A percentile compares a stretch with the other conserved stretches of the same genome.
Conservation (phyloP, 495 filamentous ascomycete genomes). For the Margaritispora aquatica region DNA sequence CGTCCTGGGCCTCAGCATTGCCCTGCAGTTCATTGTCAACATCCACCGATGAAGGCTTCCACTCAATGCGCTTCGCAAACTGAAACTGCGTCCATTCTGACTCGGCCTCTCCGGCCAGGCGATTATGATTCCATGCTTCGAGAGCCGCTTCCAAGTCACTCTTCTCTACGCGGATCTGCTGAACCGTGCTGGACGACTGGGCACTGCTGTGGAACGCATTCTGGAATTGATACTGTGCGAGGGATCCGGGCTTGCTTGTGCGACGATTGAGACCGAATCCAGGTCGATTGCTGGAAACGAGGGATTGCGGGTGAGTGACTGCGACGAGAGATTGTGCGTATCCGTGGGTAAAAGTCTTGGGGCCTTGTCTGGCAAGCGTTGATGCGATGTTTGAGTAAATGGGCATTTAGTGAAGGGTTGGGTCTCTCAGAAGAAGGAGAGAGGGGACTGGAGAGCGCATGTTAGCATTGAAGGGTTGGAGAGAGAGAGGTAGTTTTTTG, state of each 20-base stretch:
- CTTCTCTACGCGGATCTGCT: constrained; percentile 38
- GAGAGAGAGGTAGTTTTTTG: not conserved
- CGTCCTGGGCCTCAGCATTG: constrained; percentile 30
- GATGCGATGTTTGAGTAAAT: constrained; percentile 55
- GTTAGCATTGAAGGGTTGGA: constrained; percentile 19
- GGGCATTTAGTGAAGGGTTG: constrained; percentile 49
- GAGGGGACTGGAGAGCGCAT: constrained; percentile 33
- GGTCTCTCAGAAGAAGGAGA: constrained; percentile 24
- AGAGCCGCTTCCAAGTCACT: constrained; percentile 72
- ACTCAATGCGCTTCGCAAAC: constrained; percentile 77
- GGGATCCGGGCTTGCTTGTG: constrained; percentile 44
- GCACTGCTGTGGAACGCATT: constrained; percentile 61
- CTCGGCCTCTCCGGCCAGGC: constrained; percentile 51
- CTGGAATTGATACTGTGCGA: constrained; percentile 57
- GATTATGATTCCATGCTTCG: constrained; percentile 76
- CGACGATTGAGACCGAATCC: constrained; percentile 34
- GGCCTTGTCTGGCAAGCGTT: constrained; percentile 94
- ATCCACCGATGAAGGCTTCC: constrained; percentile 57
- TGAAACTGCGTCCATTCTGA: constrained; percentile 90
- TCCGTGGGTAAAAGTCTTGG: constrained; percentile 93
- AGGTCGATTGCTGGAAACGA: constrained; percentile 59
- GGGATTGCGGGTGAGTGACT: constrained; percentile 78
- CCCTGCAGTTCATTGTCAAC: constrained; percentile 43
- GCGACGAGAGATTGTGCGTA: constrained; percentile 97
- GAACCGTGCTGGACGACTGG: constrained; percentile 24